Evolutionary conservation across 2,329 filamentous ascomycete genomes (phyloP), one percentile per base, ranked within the genome.

Genomic region (Lachnellula arida): DNA sequence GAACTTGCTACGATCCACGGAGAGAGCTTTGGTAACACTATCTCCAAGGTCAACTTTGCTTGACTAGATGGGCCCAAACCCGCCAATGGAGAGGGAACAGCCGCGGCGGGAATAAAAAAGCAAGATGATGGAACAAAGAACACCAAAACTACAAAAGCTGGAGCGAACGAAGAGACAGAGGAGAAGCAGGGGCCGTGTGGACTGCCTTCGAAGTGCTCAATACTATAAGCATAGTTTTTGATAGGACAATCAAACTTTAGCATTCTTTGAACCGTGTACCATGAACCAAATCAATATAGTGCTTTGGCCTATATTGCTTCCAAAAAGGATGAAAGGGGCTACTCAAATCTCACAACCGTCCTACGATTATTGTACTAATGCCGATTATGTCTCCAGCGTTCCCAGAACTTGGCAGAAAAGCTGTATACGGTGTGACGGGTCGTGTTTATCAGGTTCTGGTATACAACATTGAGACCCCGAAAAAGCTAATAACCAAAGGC

Each of bases 1-100:
- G 80, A 88, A 73, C 71, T 97, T 60, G 94, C 94, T 58, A 81
- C 78, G 60, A 81, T 81, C 65, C 94, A 99, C 78, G 94, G 94
- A 74, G 86, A 91, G 80, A 70, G 76, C 53, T 99, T 97, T 78
- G 96, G 89, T 76, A 76, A 88, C 73, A 77, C 81, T 57, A 81
- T 96, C 53, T 74, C 82, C 70, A 93, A 91, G 81, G 79, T 82
- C 64, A 80, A 76, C 73, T 80, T 82, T 65, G 81, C 81, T 66
- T 96, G 89, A 96, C 87, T 94, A 77, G 81, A 89, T 88, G 87
- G 77, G 4, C 28, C 28, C 47, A 65, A 60, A 50, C 61, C 51
- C 19, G 58, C 56, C 15, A 44, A 23, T 22, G 44, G 28, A 23
- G 66, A 74, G n/a, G 49, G 55, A 50, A 47, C 43, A 17, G 34